Base-by-base conservation (phyloP, 495 filamentous ascomycete genomes). In the Penicillium tannophilum region DNA sequence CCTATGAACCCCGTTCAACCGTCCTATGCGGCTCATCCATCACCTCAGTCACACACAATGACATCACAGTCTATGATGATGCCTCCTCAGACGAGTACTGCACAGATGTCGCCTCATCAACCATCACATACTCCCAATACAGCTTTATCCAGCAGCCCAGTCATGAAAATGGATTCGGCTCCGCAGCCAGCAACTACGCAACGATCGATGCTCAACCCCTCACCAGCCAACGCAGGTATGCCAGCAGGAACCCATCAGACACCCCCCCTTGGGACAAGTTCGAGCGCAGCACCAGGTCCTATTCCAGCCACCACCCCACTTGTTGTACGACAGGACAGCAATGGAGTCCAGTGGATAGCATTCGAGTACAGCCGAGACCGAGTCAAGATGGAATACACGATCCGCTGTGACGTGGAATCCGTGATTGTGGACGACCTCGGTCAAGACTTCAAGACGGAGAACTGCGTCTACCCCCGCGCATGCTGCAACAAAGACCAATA, bases 361-460 rank as follows among this genome's bases (percentile, higher is more conserved):
- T 98, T 98, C 57, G 94, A 98, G 68, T 98, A 98, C 72, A 98
- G 95, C 16, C 86, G 94, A 26, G 94, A 98, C 71, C 83, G 94
- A 30, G 92, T 98, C 62, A 98, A 98, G 84, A 97, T 97, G 92
- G 94, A 97, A 72, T 98, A 98, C 73, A 97, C 92, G 1, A 98
- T 98, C 68, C 88, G 94, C 35, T 98, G 94, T 68, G 94, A 98
- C 65, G 94, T 98, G 23, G 94, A 97, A 75, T 97, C 93, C 1
- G 92, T 98, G 45, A 92, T 91, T 69, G 90, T 93, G 50, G 92
- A 97, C 50, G 86, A 82, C 44, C 84, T 98, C 30, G 83, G 82
- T 59, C 79, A 82, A 63, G 92, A 97, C 52, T 98, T 98, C 85
- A 96, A 96, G 79, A 90, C 88, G 6, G 93, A 96, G 69, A 98